Conservation (phyloP, 2,329 filamentous ascomycete species). For the Cladophialophora immunda region DNA sequence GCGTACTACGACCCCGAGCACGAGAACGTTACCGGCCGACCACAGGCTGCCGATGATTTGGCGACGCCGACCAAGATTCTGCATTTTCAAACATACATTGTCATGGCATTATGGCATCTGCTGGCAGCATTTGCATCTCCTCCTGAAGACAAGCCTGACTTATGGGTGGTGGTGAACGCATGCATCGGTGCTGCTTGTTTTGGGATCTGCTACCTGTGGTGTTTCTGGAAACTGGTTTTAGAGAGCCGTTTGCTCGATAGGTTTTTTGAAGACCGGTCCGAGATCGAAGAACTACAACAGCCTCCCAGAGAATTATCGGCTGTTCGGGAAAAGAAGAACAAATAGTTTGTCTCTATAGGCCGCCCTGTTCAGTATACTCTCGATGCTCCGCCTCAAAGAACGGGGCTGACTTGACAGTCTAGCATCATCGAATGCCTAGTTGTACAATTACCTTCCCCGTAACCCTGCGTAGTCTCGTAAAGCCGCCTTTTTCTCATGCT, state of each 20-base stretch:
- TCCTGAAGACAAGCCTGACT: conserved; percentile 81
- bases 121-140: conserved; percentile 73
- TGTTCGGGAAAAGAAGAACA: conserved; percentile 26
- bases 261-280: conserved; percentile 28
- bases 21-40: conserved; percentile 37
- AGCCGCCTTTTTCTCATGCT: background rate
- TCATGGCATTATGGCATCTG: conserved; percentile 83
- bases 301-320: conserved; percentile 12
- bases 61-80: conserved; percentile 66
- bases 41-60: conserved; percentile 37
- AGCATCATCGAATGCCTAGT: background rate
- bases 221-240: conserved; percentile 69
- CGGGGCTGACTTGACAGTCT: background rate
- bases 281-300: conserved; percentile 1
- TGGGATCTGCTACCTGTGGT: conserved; percentile 89
- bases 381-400: background rate
- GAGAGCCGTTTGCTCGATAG: conserved; percentile 40
- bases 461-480: background rate
- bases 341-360: conserved; percentile 7
- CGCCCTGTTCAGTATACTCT: background rate
- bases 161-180: conserved; percentile 94
- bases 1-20: conserved; percentile 39
- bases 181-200: conserved; percentile 87
- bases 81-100: conserved; percentile 78
- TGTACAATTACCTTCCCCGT: conserved; percentile 3